Evolutionary conservation across 441 rosid species (phyloP).

Genomic region (Populus hybrid): DNA sequence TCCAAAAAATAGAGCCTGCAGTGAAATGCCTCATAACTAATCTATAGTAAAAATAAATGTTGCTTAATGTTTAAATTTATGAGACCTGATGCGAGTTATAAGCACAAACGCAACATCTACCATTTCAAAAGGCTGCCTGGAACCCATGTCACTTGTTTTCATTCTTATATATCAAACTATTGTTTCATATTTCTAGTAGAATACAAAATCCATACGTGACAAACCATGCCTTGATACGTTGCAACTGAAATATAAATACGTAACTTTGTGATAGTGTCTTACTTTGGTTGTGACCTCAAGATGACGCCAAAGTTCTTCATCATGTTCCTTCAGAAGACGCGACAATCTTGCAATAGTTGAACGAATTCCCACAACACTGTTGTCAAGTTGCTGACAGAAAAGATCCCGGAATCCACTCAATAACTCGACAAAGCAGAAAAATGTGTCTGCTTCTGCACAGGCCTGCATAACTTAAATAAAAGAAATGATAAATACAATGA

Average conservation of each 20-base stretch:
- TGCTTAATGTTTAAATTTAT: neutral
- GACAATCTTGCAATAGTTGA: slow-evolving; percentile 85
- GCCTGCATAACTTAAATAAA: slow-evolving; percentile 49
- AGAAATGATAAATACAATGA: slow-evolving; percentile 25
- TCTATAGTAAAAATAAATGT: neutral
- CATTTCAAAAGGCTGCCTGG: neutral
- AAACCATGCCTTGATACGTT: neutral
- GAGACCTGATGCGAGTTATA: neutral
- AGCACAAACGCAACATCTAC: neutral
- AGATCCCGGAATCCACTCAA: slow-evolving; percentile 95
- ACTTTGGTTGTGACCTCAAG: slow-evolving; percentile 96
- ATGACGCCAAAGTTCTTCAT: slow-evolving; percentile 99
- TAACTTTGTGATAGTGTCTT: slow-evolving; percentile 23
- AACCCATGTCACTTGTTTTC: neutral
- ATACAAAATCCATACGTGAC: neutral
- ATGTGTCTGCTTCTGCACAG: slow-evolving; percentile 94
- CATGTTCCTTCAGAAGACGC: slow-evolving; percentile 80
- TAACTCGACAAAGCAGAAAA: slow-evolving; percentile 91
- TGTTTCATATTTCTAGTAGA: neutral
- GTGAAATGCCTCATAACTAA: neutral
- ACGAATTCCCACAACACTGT: slow-evolving; percentile 91
- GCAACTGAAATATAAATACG: neutral
- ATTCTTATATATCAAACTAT: neutral
- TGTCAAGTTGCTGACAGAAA: slow-evolving; percentile 97
- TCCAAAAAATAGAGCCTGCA: neutral